These are phyloP conservation scores for Gossypium mustelinum DNA, from an alignment of 345 rosid species.

Conservation along the genomic window DNA sequence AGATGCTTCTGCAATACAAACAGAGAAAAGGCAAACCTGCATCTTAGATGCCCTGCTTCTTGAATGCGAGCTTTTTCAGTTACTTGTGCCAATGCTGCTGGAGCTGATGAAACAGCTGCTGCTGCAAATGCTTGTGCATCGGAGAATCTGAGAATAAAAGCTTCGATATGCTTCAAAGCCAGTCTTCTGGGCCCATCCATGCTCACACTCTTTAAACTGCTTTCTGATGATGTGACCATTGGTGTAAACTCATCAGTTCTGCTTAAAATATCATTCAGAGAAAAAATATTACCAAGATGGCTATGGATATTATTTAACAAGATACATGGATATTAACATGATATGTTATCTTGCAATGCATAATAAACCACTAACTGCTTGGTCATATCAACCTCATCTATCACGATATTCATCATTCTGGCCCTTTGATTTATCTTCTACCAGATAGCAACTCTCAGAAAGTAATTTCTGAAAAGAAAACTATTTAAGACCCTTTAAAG, in stretches of 20 bases:
- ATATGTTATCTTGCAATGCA: not conserved
- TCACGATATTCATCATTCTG: not conserved
- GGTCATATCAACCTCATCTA: not conserved
- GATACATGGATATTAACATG: not conserved
- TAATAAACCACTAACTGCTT: not conserved
- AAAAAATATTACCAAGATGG: not conserved
- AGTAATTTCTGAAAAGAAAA: not conserved
- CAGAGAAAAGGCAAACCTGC: slow-evolving; percentile 52
- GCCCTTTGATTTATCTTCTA: not conserved
- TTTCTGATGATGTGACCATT: slow-evolving; percentile 61
- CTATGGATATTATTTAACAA: too few species aligned
- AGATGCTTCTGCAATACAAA: not conserved
- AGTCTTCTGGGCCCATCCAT: slow-evolving; percentile 69
- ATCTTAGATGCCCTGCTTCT: slow-evolving; percentile 94
- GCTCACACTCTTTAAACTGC: slow-evolving; percentile 60
- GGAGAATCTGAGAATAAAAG: slow-evolving; percentile 57
- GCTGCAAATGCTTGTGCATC: slow-evolving; percentile 67
- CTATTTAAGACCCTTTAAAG: not conserved
- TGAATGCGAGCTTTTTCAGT: slow-evolving; percentile 86
- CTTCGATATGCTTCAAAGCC: slow-evolving; percentile 74
- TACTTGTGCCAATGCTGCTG: slow-evolving; percentile 74
- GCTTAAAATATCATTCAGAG: slow-evolving; percentile 17
- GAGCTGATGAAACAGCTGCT: slow-evolving; percentile 68
- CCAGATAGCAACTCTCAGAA: not conserved
- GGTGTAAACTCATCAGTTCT: slow-evolving; percentile 77